phyloP scores from a whole-genome alignment of 495 filamentous ascomycete genomes.

The Tuber melanosporum region DNA sequence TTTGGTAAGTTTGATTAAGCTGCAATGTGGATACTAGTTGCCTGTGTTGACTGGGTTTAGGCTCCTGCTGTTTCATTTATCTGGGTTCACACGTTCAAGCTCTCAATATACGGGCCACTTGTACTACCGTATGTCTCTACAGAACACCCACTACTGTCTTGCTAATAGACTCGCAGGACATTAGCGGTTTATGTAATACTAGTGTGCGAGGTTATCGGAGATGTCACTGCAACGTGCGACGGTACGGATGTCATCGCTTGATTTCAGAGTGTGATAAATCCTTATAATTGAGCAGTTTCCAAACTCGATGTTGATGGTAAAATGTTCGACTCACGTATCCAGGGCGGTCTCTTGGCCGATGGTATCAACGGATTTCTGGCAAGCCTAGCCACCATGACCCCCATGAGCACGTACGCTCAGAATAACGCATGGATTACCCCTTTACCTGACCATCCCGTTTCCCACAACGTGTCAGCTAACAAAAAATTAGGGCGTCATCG shows the following conservation, averaged over 20 bases:
- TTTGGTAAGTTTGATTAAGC: neutral
- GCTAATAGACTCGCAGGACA: conserved; percentile 39
- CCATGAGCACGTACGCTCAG: conserved; percentile 73
- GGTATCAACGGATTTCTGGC: conserved; percentile 77
- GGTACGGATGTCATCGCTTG: neutral
- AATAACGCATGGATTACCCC: conserved; percentile 57
- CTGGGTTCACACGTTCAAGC: conserved; percentile 82
- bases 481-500: conserved; percentile 60
- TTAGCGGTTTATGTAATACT: conserved; percentile 82
- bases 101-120: conserved; percentile 73
- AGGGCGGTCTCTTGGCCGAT: conserved; percentile 80
- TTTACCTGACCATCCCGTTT: neutral
- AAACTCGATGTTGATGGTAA: conserved; percentile 72
- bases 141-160: neutral
- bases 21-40: neutral
- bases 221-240: conserved; percentile 61
- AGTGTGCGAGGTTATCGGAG: conserved; percentile 83
- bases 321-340: conserved; percentile 83
- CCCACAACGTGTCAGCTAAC: neutral
- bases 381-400: conserved; percentile 74
- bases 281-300: conserved; percentile 66
- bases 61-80: conserved; percentile 75
- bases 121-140: conserved; percentile 55
- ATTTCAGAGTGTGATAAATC: conserved; percentile 34
- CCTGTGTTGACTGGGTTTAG: conserved; percentile 5